phyloP scores from a whole-genome alignment of 371 early-diverging fungal genomes.

The Rhizopus arrhizus region DNA sequence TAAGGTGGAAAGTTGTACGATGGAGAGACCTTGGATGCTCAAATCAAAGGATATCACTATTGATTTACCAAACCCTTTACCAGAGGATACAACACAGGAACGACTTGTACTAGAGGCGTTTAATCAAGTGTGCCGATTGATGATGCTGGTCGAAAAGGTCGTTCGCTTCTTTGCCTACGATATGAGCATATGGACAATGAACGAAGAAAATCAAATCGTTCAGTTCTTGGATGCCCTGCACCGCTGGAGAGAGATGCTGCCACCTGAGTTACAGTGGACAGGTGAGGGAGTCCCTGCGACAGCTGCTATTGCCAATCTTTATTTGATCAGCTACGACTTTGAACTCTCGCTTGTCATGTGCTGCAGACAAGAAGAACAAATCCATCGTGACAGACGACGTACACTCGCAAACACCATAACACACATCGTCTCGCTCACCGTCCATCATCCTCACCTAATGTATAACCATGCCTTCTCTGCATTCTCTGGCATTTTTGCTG shows the following conservation, averaged over 20 bases:
- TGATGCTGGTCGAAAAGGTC: conserved; percentile 46
- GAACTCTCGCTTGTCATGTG: conserved; percentile 49
- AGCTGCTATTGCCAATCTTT: conserved; percentile 39
- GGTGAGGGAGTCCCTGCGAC: conserved; percentile 33
- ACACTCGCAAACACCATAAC: conserved; percentile 48
- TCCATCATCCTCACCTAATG: conserved; percentile 40
- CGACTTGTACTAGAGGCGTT: conserved; percentile 42
- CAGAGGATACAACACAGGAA: conserved; percentile 46
- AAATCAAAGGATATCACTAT: conserved; percentile 40
- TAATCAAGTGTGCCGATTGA: conserved; percentile 39
- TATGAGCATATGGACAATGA: conserved; percentile 38
- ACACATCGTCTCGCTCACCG: conserved; percentile 39
- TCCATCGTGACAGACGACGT: conserved; percentile 33
- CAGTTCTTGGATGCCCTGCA: conserved; percentile 37
- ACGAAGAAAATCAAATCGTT: conserved; percentile 41
- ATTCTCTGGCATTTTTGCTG: conserved; percentile 48
- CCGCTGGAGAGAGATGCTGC: conserved; percentile 43
- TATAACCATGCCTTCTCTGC: conserved; percentile 41
- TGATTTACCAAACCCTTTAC: conserved; percentile 43
- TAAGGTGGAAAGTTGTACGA: conserved; percentile 45
- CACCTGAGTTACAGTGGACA: conserved; percentile 37
- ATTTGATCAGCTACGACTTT: conserved; percentile 41
- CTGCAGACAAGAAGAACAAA: conserved; percentile 44
- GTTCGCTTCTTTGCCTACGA: conserved; percentile 43
- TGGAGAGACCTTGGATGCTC: conserved; percentile 50